Evolutionary conservation across 106 monocot genomes (phyloP).

Genomic region (Agapanthus africanus): DNA sequence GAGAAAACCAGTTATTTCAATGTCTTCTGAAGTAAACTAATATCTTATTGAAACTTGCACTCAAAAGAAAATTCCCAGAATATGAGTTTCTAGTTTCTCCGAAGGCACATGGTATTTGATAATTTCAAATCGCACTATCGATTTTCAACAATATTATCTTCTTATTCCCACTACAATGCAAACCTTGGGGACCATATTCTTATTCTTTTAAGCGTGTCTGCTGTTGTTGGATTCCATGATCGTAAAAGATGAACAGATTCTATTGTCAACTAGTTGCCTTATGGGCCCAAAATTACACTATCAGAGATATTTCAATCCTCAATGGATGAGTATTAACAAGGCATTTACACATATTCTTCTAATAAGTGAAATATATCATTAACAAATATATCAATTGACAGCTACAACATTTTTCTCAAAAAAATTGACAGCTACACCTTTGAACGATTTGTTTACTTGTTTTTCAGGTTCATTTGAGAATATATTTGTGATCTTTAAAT

Average conservation of each 20-base stretch:
- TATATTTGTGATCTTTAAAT: no score
- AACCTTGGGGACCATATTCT: conserved; percentile 4
- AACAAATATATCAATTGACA: no score
- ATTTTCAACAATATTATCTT: conserved; percentile 6
- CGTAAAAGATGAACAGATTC: background rate
- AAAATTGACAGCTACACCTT: no score
- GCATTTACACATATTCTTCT: background rate
- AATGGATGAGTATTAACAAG: background rate
- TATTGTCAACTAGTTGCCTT: background rate
- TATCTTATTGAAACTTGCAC: background rate
- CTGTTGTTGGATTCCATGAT: conserved; percentile 4
- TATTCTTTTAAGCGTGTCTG: background rate
- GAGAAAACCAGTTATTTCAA: no score
- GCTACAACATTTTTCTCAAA: no score
- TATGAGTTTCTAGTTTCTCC: conserved; percentile 3
- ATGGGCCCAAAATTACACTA: background rate
- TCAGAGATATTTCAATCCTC: background rate
- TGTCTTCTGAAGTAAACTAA: no score
- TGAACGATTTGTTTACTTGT: no score
- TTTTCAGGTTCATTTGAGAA: no score
- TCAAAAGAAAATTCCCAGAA: background rate
- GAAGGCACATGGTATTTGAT: background rate
- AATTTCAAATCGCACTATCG: conserved; percentile 8
- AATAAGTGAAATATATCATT: no score
- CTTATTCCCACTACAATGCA: conserved; percentile 4